These are phyloP conservation scores for Ambrosia trifida DNA, from an alignment of 129 eudicot genomes.

Conservation along the genomic window DNA sequence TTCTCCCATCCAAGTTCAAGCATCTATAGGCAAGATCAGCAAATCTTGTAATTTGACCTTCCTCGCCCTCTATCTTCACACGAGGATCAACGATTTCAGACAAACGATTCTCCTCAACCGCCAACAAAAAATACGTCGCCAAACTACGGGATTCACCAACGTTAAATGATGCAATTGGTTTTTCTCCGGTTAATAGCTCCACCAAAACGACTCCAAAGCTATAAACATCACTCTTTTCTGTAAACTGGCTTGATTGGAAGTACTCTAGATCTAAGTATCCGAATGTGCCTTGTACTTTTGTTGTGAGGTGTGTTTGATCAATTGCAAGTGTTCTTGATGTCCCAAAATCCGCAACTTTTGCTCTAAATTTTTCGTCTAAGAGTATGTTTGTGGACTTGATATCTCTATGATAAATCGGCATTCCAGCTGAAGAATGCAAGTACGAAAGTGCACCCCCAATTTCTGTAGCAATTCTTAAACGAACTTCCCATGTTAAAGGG, in stretches of 20 bases:
- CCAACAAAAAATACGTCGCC: slow-evolving; percentile 11
- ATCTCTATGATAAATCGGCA: no score
- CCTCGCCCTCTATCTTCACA: slow-evolving; percentile 9
- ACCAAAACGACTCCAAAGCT: slow-evolving; percentile 32
- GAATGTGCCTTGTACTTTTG: slow-evolving; percentile 28
- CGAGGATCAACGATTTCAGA: slow-evolving; percentile 21
- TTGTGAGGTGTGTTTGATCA: slow-evolving; percentile 29
- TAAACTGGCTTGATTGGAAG: neutral
- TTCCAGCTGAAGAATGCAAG: no score
- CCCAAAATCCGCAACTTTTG: slow-evolving; percentile 35
- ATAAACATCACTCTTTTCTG: neutral
- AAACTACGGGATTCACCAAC: slow-evolving; percentile 17
- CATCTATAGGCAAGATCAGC: slow-evolving; percentile 24
- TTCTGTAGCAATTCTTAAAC: no score
- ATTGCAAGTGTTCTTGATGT: slow-evolving; percentile 25
- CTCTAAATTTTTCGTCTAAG: slow-evolving; percentile 3
- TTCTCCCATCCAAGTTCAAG: slow-evolving; percentile 26
- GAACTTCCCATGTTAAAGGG: no score
- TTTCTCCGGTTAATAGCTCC: slow-evolving; percentile 27
- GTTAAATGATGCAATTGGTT: slow-evolving; percentile 3
- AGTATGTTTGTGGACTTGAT: no score
- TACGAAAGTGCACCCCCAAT: no score
- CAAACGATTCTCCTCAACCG: slow-evolving; percentile 20
- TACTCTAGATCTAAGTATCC: slow-evolving; percentile 32
- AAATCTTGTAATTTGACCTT: slow-evolving; percentile 19